phyloP scores from a whole-genome alignment of 306 rosid genomes.

The Psophocarpus tetragonolobus region DNA sequence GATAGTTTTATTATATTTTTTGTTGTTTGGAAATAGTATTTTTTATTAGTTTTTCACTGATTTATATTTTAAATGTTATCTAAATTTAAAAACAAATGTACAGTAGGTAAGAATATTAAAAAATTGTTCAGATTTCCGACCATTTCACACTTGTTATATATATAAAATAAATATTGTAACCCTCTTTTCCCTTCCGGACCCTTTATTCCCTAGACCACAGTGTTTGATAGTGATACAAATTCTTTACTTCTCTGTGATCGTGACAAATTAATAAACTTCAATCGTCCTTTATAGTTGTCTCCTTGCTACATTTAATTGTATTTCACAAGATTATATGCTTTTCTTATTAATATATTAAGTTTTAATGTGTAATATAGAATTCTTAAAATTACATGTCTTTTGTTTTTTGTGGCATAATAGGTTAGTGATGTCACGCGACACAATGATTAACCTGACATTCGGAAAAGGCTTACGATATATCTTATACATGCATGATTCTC shows the following conservation, averaged over 20 bases:
- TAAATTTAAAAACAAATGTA: not conserved
- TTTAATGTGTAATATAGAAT: not conserved
- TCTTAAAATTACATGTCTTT: not conserved
- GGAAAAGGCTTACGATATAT: not conserved
- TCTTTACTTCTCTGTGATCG: not conserved
- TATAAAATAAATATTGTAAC: not conserved
- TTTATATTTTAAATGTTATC: not conserved
- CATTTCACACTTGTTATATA: not conserved
- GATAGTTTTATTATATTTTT: no score
- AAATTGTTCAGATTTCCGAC: not conserved
- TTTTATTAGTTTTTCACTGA: no score
- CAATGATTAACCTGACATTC: conserved; percentile 34
- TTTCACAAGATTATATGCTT: not conserved
- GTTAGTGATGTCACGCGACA: conserved; percentile 31
- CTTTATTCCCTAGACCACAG: conserved; percentile 15
- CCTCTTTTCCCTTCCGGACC: not conserved
- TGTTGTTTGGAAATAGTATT: not conserved
- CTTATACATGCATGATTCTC: conserved; percentile 21
- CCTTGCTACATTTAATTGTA: conserved; percentile 1
- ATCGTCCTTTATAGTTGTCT: not conserved
- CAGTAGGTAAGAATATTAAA: not conserved
- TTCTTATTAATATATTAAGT: not conserved
- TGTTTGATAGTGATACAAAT: not conserved
- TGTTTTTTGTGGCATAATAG: not conserved
- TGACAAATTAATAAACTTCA: not conserved